phyloP scores from a whole-genome alignment of 371 early-diverging fungal species.

The Circinella minor region DNA sequence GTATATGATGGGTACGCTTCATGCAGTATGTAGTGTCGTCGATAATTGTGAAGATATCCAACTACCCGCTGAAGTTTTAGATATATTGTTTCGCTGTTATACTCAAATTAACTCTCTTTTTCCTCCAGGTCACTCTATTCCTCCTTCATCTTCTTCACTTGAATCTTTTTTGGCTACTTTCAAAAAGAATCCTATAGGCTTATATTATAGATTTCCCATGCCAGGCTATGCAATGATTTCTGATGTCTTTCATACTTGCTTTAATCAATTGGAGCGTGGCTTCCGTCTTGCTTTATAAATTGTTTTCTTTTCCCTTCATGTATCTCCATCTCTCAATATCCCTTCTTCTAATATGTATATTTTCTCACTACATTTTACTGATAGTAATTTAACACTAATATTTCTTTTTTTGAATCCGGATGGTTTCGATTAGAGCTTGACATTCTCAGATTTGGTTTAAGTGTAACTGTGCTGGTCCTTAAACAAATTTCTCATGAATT shows the following conservation, averaged over 20 bases:
- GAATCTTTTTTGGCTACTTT: background rate
- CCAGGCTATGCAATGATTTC: conserved; percentile 10
- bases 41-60: background rate
- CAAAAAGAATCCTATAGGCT: background rate
- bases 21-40: conserved; percentile 5
- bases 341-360: background rate
- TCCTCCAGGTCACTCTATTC: conserved; percentile 1
- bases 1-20: conserved; percentile 1
- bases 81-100: background rate
- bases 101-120: background rate
- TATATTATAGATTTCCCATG: conserved; percentile 8
- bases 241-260: conserved; percentile 7
- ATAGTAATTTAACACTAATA: too few relatives aligned
- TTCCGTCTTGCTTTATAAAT: background rate
- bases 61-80: background rate
- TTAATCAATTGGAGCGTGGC: conserved; percentile 6
- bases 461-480: background rate
- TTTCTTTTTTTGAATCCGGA: too few relatives aligned
- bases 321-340: background rate
- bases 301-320: background rate
- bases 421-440: too few relatives aligned
- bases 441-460: too few relatives aligned
- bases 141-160: conserved; percentile 2
- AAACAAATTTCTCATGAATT: background rate
- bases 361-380: too few relatives aligned